These are phyloP conservation scores for Salix arbutifolia DNA, from an alignment of 345 rosid genomes.

Conservation along the genomic window DNA sequence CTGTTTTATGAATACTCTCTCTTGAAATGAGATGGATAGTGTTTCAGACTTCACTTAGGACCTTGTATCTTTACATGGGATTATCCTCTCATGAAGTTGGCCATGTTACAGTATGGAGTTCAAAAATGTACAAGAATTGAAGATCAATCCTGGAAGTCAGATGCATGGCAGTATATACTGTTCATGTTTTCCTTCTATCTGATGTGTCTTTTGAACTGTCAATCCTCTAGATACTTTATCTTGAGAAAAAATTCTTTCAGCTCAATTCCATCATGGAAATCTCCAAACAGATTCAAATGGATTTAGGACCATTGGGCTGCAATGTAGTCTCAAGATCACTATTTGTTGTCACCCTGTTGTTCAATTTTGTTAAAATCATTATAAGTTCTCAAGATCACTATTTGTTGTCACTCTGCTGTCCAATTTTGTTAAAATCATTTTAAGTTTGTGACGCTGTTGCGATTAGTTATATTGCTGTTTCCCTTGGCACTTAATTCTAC, in stretches of 20 bases:
- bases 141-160: not conserved
- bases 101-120: not conserved
- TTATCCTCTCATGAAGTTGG: not conserved
- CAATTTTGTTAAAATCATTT: not conserved
- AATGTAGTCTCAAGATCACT: not conserved
- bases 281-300: too few species aligned
- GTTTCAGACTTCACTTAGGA: not conserved
- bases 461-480: too few species aligned
- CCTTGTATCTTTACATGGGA: not conserved
- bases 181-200: not conserved
- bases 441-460: too few species aligned
- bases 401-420: not conserved
- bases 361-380: not conserved
- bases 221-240: too few species aligned
- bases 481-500: not conserved
- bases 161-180: not conserved
- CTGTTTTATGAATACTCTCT: not conserved
- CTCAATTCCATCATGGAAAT: too few species aligned
- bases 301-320: not conserved
- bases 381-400: not conserved
- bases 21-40: not conserved
- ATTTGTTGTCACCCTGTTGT: not conserved
- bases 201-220: too few species aligned
- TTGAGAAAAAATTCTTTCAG: too few species aligned
- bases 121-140: not conserved